These are phyloP conservation scores for Gardenia jasminoides DNA, from an alignment of 257 asterid species.

Conservation along the genomic window DNA sequence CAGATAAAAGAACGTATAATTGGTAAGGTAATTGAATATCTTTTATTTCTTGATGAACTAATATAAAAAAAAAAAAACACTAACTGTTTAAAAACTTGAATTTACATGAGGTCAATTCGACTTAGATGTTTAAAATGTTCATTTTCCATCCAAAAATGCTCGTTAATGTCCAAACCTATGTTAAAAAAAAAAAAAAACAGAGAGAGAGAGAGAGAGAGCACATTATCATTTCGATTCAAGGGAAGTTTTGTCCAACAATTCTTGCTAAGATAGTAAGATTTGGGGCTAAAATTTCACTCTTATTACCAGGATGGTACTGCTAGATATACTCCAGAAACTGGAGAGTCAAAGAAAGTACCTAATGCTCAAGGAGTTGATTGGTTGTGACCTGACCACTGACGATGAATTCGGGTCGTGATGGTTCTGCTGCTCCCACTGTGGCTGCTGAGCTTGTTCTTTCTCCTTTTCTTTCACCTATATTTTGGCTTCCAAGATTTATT, in stretches of 20 bases:
- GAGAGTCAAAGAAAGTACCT: conserved; percentile 30
- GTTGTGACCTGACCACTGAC: conserved; percentile 30
- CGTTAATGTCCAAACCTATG: not conserved
- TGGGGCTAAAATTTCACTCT: no score
- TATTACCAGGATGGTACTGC: no score
- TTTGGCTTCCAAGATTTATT: not conserved
- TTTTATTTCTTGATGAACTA: not conserved
- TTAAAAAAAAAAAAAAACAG: no score
- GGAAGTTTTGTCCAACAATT: no score
- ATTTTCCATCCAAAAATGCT: not conserved
- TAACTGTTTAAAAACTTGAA: no score
- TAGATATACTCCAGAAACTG: no score
- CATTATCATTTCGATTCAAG: not conserved
- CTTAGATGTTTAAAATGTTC: not conserved
- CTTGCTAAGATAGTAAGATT: no score
- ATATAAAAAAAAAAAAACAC: no score
- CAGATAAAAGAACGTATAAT: not conserved
- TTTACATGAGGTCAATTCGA: not conserved
- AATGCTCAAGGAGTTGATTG: conserved; percentile 38
- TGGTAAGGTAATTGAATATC: not conserved
- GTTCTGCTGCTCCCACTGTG: conserved; percentile 43
- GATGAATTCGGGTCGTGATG: conserved; percentile 37
- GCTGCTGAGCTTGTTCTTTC: conserved; percentile 37
- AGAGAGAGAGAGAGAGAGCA: no score
- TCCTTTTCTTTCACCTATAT: conserved; percentile 63